Percentiles rank a stretch among this genome's conserved stretches.
Evolutionary conservation across 2,329 filamentous ascomycete species (phyloP).

Genomic region (Cordyceps fumosorosea): DNA sequence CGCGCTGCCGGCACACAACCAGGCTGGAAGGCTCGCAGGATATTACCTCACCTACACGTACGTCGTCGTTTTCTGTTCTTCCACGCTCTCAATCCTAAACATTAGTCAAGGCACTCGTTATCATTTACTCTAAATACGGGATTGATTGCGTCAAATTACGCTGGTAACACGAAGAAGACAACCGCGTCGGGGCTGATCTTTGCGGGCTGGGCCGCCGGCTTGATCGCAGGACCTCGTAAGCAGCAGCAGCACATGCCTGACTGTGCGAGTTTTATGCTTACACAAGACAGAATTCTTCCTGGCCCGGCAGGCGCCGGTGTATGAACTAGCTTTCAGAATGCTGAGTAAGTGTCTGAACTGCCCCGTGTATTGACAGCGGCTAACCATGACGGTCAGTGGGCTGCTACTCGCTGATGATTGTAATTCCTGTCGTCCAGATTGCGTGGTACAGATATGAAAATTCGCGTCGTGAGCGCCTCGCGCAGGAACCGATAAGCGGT

Average conservation of each 20-base stretch:
- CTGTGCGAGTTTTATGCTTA: neutral
- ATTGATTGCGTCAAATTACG: slow-evolving; percentile 15
- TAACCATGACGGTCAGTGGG: neutral
- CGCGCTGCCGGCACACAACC: neutral
- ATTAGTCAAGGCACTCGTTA: neutral
- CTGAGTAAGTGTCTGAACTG: neutral
- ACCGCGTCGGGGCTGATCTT: slow-evolving; percentile 14
- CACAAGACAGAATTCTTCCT: neutral
- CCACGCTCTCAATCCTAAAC: too few species aligned
- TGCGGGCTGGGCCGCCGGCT: slow-evolving; percentile 14
- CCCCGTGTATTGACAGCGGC: neutral
- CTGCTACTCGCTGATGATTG: slow-evolving; percentile 1
- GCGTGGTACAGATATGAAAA: slow-evolving; percentile 3
- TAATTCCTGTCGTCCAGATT: neutral
- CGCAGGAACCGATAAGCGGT: neutral
- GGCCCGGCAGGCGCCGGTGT: neutral
- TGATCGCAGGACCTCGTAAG: slow-evolving; percentile 14
- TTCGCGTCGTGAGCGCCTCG: neutral
- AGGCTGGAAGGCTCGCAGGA: neutral
- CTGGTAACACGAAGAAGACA: slow-evolving; percentile 14
- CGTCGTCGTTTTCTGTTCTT: too few species aligned
- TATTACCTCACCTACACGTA: slow-evolving; percentile 9
- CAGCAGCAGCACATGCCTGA: neutral
- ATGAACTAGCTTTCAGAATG: slow-evolving; percentile 4
- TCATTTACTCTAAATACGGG: slow-evolving; percentile 1